These are phyloP conservation scores for Kodamaea sp. DNA, from an alignment of 1,139 yeast genomes.

Conservation along the genomic window DNA sequence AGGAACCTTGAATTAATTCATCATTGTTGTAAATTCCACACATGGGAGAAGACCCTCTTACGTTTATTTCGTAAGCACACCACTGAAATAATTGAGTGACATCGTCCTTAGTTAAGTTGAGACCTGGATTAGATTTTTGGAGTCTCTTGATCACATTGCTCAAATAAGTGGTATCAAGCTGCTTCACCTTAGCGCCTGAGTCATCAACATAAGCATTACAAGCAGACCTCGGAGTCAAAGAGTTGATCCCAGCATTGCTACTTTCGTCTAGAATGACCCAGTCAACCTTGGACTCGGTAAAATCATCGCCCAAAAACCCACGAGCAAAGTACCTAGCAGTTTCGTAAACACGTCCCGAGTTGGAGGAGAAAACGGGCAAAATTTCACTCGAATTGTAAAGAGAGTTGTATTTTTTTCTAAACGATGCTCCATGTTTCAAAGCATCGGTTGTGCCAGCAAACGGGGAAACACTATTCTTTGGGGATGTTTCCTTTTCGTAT, in stretches of 20 bases:
- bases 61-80: slow-evolving; percentile 58
- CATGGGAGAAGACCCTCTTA: slow-evolving; percentile 47
- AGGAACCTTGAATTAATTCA: slow-evolving; percentile 47
- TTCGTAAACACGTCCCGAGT: slow-evolving; percentile 31
- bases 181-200: slow-evolving; percentile 11
- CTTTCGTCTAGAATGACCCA: slow-evolving; percentile 30
- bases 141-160: slow-evolving; percentile 20
- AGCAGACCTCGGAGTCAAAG: slow-evolving; percentile 30
- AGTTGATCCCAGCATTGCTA: slow-evolving; percentile 28
- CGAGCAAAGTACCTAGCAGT: slow-evolving; percentile 35
- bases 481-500: slow-evolving; percentile 27
- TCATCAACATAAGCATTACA: slow-evolving; percentile 22
- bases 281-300: slow-evolving; percentile 14
- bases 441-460: slow-evolving; percentile 32
- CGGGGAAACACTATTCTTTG: slow-evolving; percentile 14
- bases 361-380: slow-evolving; percentile 37
- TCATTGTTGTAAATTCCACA: slow-evolving; percentile 54
- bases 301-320: slow-evolving; percentile 25
- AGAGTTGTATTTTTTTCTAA: slow-evolving; percentile 34
- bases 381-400: slow-evolving; percentile 20
- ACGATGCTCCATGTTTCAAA: slow-evolving; percentile 33
- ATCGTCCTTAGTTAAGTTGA: slow-evolving; percentile 37
- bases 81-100: slow-evolving; percentile 39
- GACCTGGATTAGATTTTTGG: slow-evolving; percentile 23
- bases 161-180: slow-evolving; percentile 21